Conservation (phyloP, 768 basidiomycete species). For the Rhodotorula diobovata region DNA sequence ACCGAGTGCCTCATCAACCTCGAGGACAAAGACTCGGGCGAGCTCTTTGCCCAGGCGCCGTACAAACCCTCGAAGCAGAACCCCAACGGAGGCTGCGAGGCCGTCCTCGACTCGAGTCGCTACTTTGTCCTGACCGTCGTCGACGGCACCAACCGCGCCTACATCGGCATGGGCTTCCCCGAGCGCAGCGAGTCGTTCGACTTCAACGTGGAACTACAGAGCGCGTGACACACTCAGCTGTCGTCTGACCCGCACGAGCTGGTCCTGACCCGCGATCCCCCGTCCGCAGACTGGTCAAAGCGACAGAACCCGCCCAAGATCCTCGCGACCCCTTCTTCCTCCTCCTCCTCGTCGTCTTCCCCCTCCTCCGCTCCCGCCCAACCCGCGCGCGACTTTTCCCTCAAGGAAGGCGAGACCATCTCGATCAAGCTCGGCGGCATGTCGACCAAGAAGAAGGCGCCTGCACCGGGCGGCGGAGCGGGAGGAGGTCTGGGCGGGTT, state of each 20-base stretch:
- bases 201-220: conserved; percentile 44
- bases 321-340: conserved; percentile 1
- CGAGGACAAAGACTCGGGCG: conserved; percentile 41
- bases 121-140: conserved; percentile 44
- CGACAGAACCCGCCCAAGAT: conserved; percentile 30
- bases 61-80: conserved; percentile 35
- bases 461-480: neutral
- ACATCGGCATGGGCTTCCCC: conserved; percentile 44
- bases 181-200: conserved; percentile 43
- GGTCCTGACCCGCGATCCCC: neutral
- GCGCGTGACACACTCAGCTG: neutral
- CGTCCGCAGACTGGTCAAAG: conserved; percentile 25
- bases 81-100: conserved; percentile 37
- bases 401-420: conserved; percentile 44
- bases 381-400: conserved; percentile 40
- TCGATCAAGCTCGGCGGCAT: conserved; percentile 39
- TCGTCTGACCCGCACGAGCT: neutral
- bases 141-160: conserved; percentile 37
- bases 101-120: conserved; percentile 34
- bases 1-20: conserved; percentile 34
- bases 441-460: conserved; percentile 24
- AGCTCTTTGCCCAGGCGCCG: conserved; percentile 40
- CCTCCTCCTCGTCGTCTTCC: conserved; percentile 14
- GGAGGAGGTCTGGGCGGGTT: conserved; percentile 19
- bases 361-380: neutral